Conservation (phyloP, 768 basidiomycete species). For the Hypholoma fasciculare region DNA sequence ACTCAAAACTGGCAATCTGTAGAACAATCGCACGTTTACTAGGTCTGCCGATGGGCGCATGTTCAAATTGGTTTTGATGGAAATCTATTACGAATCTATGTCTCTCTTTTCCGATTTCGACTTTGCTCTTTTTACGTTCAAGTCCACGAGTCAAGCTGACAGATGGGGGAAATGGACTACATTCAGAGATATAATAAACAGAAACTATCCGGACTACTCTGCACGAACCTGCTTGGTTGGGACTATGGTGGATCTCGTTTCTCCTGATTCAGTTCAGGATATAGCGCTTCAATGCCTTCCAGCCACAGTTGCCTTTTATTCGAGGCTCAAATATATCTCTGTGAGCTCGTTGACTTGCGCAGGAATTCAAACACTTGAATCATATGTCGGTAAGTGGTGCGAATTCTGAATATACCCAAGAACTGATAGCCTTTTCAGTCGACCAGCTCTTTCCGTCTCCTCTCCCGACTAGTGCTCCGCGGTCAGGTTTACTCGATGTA, state of each 20-base stretch:
- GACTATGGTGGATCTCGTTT: not conserved
- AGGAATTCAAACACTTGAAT: not conserved
- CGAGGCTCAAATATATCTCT: not conserved
- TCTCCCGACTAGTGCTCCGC: not conserved
- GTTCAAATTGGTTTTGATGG: no score
- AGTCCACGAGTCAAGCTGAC: no score
- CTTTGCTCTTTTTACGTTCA: no score
- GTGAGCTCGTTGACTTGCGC: not conserved
- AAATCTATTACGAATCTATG: no score
- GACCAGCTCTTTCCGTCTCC: not conserved
- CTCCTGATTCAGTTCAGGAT: not conserved
- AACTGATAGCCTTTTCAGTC: not conserved
- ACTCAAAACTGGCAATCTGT: no score
- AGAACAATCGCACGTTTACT: no score
- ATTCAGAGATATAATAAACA: no score
- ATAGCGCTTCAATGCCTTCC: not conserved
- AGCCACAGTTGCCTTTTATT: not conserved
- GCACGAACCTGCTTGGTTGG: not conserved
- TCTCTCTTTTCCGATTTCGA: no score
- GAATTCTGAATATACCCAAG: not conserved
- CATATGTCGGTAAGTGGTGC: not conserved
- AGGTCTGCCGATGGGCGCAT: no score
- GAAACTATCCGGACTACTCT: no score
- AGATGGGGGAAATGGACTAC: no score
- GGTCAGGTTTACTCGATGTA: not conserved